Base-by-base conservation (phyloP, 1,284 basidiomycete genomes). In the Tylopilus sp. region DNA sequence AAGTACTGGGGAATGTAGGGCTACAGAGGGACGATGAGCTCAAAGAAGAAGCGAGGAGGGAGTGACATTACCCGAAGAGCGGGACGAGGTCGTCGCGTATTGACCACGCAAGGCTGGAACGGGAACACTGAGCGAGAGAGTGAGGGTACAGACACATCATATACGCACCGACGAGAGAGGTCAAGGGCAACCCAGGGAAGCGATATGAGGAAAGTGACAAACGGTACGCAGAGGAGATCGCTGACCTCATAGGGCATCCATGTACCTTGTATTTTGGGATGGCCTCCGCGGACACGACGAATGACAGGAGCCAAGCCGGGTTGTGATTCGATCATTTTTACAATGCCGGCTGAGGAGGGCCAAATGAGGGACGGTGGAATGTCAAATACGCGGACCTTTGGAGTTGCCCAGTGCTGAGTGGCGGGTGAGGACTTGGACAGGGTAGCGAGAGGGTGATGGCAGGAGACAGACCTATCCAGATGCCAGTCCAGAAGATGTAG, bases 181-280 rank as follows among this genome's bases (percentile, higher is more conserved):
- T 88, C 86, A 61, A 93, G 84, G 16, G 92, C 93, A 64, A 92
- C 89, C 89, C 92, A 41, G 59, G 6, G 59, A 70, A 68, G 70
- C 62, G 64, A 71, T 63, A 67, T 76, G 67, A 77, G 69, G 53
- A 60, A 47, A 8, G 26, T 53, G 18, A 32, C 19, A 56, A 38
- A 75, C 49, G 71, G 62, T 49, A 67, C 19, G 63, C 18, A 16
- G 44, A 29, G 38, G 22, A 24, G 33, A 61, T 53, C 19, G 74
- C 84, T 66, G 63, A 92, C 91, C 83, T 95, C 92, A 77, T 92
- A 95, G 33, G 93, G 93, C 91, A 95, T 94, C 93, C 93, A 95
- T 52, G 93, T 95, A 58, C 93, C 93, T 75, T 95, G 93, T 59
- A 95, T 95, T 81, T 95, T 95, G 64, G 95, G 86, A 80, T 95